These are phyloP conservation scores for Ambrosia trifida DNA, from an alignment of 129 eudicot species.

Conservation along the genomic window DNA sequence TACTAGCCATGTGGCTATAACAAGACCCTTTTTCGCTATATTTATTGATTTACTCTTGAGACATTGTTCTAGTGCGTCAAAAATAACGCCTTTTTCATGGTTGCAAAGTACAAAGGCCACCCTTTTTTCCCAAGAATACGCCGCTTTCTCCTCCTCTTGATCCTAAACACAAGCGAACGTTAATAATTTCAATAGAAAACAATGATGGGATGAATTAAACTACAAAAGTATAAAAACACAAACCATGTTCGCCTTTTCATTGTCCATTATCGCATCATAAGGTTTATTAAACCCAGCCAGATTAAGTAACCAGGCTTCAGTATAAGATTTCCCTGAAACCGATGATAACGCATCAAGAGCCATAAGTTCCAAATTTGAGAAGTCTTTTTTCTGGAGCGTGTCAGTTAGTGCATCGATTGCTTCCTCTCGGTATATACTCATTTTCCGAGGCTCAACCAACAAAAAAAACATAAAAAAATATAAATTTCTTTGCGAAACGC, in stretches of 20 bases:
- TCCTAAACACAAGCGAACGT: constrained; percentile 37
- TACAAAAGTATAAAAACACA: background rate
- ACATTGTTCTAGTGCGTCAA: constrained; percentile 64
- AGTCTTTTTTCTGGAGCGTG: constrained; percentile 62
- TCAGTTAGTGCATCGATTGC: constrained; percentile 70
- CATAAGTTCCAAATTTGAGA: constrained; percentile 61
- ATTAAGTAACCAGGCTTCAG: constrained; percentile 79
- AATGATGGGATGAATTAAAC: background rate
- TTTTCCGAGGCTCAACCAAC: constrained; percentile 72
- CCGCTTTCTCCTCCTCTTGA: constrained; percentile 58
- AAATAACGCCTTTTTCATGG: constrained; percentile 70
- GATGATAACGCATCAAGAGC: constrained; percentile 64
- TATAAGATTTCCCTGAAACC: constrained; percentile 55
- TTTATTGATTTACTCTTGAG: constrained; percentile 63
- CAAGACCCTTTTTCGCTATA: constrained; percentile 59
- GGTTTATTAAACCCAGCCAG: constrained; percentile 69
- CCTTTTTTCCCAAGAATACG: constrained; percentile 64
- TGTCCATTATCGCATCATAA: constrained; percentile 47
- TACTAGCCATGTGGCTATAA: constrained; percentile 71
- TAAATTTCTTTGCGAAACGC: background rate
- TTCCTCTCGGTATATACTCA: constrained; percentile 94
- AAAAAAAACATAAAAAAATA: background rate
- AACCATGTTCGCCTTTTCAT: constrained; percentile 53
- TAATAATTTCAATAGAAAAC: background rate
- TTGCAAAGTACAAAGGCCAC: constrained; percentile 73